phyloP scores from a whole-genome alignment of 164 flowering plant species.

The Stephania japonica region DNA sequence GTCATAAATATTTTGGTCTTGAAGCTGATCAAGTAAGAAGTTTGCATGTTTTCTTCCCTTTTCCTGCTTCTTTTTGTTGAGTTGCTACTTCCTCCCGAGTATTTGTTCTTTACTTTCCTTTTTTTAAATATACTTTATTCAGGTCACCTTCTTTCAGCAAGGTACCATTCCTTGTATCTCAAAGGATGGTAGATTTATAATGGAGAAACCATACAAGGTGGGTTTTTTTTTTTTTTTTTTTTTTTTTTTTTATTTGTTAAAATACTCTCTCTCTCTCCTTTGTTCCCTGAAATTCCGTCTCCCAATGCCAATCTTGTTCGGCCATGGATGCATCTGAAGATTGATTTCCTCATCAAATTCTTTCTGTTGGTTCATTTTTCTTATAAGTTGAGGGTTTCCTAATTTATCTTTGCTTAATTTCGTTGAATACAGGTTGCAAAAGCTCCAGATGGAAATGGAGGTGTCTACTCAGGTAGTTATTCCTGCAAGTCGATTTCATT shows the following conservation, averaged over 20 bases:
- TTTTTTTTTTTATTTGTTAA: slow-evolving; percentile 8
- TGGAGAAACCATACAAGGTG: slow-evolving; percentile 92
- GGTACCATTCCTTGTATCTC: slow-evolving; percentile 99
- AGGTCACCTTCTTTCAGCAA: slow-evolving; percentile 96
- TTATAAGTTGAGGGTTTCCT: background rate
- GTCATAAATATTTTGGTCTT: slow-evolving; percentile 87
- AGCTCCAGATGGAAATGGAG: slow-evolving; percentile 99
- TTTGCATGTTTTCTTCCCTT: slow-evolving; percentile 1
- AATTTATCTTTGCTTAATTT: slow-evolving; percentile 7
- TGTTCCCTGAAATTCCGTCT: slow-evolving; percentile 2
- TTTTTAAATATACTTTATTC: slow-evolving; percentile 8
- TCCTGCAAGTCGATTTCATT: background rate
- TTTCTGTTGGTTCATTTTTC: background rate
- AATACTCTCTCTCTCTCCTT: background rate
- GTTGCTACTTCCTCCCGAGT: background rate
- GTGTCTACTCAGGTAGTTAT: slow-evolving; percentile 77
- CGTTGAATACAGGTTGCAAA: slow-evolving; percentile 69
- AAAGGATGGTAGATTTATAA: slow-evolving; percentile 85
- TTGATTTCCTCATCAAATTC: background rate
- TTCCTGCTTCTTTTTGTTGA: background rate
- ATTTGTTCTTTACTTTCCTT: background rate
- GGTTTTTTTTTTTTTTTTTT: slow-evolving; percentile 17
- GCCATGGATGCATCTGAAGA: background rate
- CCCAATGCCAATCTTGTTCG: background rate
- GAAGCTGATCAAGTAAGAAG: slow-evolving; percentile 76